Percentiles rank a stretch among this genome's conserved stretches.
Conservation (phyloP, 441 rosid species). For the Kokia cookei region DNA sequence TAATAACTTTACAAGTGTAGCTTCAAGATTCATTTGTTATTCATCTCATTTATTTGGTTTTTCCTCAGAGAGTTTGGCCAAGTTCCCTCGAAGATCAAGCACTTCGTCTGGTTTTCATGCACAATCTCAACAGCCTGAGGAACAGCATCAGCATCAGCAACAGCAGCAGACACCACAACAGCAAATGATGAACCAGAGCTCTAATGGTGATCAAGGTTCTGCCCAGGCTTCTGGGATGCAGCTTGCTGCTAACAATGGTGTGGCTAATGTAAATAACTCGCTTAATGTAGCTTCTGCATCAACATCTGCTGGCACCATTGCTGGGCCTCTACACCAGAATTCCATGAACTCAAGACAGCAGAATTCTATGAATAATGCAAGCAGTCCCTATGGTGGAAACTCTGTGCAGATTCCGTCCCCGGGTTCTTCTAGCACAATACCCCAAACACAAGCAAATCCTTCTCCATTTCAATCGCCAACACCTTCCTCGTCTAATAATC, state of each 20-base stretch:
- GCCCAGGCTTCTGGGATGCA: constrained; percentile 47
- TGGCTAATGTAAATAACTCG: constrained; percentile 50
- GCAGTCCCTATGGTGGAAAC: constrained; percentile 78
- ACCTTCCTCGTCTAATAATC: constrained; percentile 61
- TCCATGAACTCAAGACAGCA: constrained; percentile 89
- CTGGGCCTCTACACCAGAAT: constrained; percentile 87
- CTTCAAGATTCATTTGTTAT: constrained; percentile 6
- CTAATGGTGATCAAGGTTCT: constrained; percentile 47
- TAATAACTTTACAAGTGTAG: neutral
- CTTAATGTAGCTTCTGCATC: constrained; percentile 53
- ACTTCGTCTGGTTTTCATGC: constrained; percentile 47
- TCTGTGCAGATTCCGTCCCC: constrained; percentile 77
- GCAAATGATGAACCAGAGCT: constrained; percentile 43
- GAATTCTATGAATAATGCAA: constrained; percentile 56
- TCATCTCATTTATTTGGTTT: constrained; percentile 2
- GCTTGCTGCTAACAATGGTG: constrained; percentile 47
- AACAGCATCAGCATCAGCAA: constrained; percentile 37
- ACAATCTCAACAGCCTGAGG: constrained; percentile 62
- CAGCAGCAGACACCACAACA: constrained; percentile 48
- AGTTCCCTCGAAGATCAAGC: constrained; percentile 77
- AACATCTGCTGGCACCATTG: constrained; percentile 62
- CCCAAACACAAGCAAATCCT: constrained; percentile 57
- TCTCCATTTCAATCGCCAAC: constrained; percentile 85
- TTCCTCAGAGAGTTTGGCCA: constrained; percentile 82
- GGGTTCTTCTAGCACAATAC: constrained; percentile 60